phyloP scores from a whole-genome alignment of 208 protist genomes.

The Strigomonas galati region DNA sequence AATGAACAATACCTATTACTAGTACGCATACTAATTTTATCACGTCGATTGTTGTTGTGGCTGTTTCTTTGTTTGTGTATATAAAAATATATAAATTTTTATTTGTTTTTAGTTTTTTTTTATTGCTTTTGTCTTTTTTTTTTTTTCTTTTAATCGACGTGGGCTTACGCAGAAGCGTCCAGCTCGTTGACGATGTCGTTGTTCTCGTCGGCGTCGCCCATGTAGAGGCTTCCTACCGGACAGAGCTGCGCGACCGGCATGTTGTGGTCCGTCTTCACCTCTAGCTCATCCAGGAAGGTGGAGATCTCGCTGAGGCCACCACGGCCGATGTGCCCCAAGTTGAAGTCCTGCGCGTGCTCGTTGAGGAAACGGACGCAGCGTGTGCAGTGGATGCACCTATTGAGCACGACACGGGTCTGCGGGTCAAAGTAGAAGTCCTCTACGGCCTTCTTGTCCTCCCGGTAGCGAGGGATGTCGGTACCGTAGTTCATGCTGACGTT shows the following conservation, averaged over 20 bases:
- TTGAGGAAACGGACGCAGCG: conserved; percentile 94
- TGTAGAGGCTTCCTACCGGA: conserved; percentile 76
- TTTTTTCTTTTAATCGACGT: not conserved
- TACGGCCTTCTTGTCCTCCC: conserved; percentile 89
- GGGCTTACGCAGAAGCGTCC: conserved; percentile 23
- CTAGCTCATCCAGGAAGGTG: conserved; percentile 90
- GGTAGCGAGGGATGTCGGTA: conserved; percentile 82
- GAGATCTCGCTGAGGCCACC: conserved; percentile 92
- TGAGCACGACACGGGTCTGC: conserved; percentile 95
- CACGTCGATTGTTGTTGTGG: not conserved
- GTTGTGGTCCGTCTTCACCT: conserved; percentile 90
- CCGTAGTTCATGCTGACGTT: conserved; percentile 93
- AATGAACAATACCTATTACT: conserved; percentile 2
- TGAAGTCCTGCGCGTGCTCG: conserved; percentile 94
- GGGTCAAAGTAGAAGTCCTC: conserved; percentile 96
- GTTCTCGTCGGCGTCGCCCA: conserved; percentile 85
- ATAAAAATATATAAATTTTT: not conserved
- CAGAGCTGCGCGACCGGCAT: conserved; percentile 87
- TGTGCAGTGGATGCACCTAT: conserved; percentile 97
- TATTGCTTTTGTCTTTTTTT: not conserved
- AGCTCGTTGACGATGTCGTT: conserved; percentile 62
- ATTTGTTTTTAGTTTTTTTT: conserved; percentile 5
- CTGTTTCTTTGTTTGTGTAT: not conserved
- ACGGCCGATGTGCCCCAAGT: conserved; percentile 93
- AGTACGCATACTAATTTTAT: conserved; percentile 7